Conservation (phyloP, 108 stramenopile species). For the Stephanodiscus triporus region DNA sequence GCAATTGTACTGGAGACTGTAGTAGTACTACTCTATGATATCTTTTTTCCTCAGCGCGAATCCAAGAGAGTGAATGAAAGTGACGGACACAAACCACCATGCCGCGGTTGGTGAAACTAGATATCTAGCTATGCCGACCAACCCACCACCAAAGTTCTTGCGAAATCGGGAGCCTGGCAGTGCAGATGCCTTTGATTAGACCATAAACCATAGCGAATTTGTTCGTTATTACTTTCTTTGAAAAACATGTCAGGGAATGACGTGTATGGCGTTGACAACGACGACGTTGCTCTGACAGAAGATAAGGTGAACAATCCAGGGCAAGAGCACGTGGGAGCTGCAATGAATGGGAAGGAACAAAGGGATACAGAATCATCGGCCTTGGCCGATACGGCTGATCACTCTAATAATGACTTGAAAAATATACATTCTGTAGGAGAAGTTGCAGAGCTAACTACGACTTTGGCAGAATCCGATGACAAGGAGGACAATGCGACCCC, state of each 20-base stretch:
- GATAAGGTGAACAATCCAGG: background rate
- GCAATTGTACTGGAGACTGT: too few species aligned
- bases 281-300: background rate
- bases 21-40: too few species aligned
- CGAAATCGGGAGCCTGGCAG: too few species aligned
- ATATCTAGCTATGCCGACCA: too few species aligned
- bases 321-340: background rate
- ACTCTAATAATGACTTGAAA: background rate
- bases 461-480: background rate
- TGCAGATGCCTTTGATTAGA: too few species aligned
- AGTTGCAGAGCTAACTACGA: background rate
- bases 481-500: conserved; percentile 9
- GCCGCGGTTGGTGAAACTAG: too few species aligned
- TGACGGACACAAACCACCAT: too few species aligned
- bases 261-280: background rate
- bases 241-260: background rate
- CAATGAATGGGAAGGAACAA: background rate
- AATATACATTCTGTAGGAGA: background rate
- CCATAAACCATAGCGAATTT: too few species aligned
- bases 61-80: too few species aligned
- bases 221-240: too few species aligned
- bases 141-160: too few species aligned
- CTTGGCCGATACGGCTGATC: background rate
- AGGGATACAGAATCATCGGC: background rate
- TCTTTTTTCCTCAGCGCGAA: too few species aligned